Percentiles rank a stretch among this genome's conserved stretches.
phyloP scores from a whole-genome alignment of 306 rosid genomes.

The Vigna nakashimae region DNA sequence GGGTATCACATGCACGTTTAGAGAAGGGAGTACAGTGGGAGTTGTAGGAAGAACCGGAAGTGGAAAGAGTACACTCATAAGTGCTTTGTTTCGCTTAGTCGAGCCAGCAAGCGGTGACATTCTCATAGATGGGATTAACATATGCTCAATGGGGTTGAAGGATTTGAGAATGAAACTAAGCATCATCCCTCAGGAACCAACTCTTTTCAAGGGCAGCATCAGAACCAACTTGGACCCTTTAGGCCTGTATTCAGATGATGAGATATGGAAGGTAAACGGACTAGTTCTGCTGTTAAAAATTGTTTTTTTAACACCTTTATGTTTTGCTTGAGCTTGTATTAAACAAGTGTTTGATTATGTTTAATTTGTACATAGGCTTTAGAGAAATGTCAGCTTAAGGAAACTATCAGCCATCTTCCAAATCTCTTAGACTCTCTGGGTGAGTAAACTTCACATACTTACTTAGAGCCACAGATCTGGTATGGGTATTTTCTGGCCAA shows the following conservation, averaged over 20 bases:
- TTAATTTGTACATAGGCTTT: slow-evolving; percentile 59
- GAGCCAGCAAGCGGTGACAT: slow-evolving; percentile 73
- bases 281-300: background rate
- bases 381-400: slow-evolving; percentile 83
- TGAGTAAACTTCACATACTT: slow-evolving; percentile 45
- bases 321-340: background rate
- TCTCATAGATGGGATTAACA: slow-evolving; percentile 67
- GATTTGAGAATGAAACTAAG: slow-evolving; percentile 80
- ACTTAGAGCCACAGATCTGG: slow-evolving; percentile 1
- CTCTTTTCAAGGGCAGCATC: slow-evolving; percentile 80
- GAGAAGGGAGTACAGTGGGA: slow-evolving; percentile 74
- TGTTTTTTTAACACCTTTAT: background rate
- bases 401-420: slow-evolving; percentile 59
- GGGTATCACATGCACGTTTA: slow-evolving; percentile 74
- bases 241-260: slow-evolving; percentile 64
- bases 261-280: slow-evolving; percentile 74
- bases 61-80: slow-evolving; percentile 82
- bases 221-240: slow-evolving; percentile 81
- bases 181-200: slow-evolving; percentile 89
- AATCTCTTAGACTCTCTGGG: slow-evolving; percentile 72
- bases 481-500: background rate
- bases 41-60: slow-evolving; percentile 93
- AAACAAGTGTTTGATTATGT: background rate
- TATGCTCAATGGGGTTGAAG: slow-evolving; percentile 73
- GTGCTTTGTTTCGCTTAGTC: slow-evolving; percentile 84